Percentiles rank a stretch among this genome's conserved stretches.
Conservation (phyloP, 805 yeast genomes). For the Saccharomycopsis sp. region DNA sequence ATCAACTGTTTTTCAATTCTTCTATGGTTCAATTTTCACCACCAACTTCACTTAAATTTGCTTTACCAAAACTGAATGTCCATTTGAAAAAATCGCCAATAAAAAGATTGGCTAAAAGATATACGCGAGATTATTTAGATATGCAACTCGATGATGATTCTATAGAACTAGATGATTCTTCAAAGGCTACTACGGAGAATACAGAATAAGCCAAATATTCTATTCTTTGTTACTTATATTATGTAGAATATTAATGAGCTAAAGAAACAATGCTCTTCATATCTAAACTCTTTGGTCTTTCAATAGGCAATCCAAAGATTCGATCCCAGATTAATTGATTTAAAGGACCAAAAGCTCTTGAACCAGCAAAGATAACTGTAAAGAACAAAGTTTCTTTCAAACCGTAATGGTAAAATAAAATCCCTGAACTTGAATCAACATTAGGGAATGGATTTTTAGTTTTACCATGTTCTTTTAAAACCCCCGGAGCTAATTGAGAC, state of each 20-base stretch:
- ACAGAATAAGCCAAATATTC: too few relatives aligned
- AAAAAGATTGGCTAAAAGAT: conserved; percentile 19
- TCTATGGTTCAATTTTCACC: conserved; percentile 7
- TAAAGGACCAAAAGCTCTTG: conserved; percentile 73
- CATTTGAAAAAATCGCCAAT: conserved; percentile 17
- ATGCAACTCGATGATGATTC: conserved; percentile 19
- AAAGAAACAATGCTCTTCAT: conserved; percentile 12
- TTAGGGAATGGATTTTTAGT: conserved; percentile 83
- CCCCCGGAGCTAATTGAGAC: conserved; percentile 67
- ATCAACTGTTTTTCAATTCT: conserved; percentile 9
- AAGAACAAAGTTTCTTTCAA: conserved; percentile 65
- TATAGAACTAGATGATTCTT: not conserved
- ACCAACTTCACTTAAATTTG: conserved; percentile 16
- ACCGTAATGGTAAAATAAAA: conserved; percentile 74
- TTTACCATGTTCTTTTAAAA: conserved; percentile 71
- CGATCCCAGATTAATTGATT: conserved; percentile 78
- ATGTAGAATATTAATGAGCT: not conserved
- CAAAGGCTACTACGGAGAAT: not conserved
- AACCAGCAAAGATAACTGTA: conserved; percentile 78
- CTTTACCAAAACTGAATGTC: conserved; percentile 16
- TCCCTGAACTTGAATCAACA: conserved; percentile 77
- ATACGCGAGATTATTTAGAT: conserved; percentile 20
- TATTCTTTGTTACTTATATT: not conserved
- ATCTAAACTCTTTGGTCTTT: conserved; percentile 57
- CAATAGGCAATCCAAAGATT: conserved; percentile 69